Conservation (phyloP, 129 eudicot species). For the Centella asiatica region DNA sequence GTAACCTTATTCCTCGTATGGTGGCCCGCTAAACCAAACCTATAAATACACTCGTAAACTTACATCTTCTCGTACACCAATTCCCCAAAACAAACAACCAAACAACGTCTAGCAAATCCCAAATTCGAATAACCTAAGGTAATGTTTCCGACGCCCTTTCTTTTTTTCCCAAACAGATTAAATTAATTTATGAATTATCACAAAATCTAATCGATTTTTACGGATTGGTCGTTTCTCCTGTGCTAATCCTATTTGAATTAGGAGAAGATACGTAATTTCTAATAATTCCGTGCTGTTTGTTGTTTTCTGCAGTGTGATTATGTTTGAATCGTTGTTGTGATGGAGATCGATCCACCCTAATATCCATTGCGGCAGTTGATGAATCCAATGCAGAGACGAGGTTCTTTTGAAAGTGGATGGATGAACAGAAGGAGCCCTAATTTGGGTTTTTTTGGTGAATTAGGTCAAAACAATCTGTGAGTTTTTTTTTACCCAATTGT, state of each 20-base stretch:
- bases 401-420: not conserved
- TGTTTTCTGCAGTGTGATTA: not conserved
- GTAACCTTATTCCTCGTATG: not conserved
- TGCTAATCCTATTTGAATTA: not conserved
- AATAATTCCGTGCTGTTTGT: not conserved
- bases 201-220: too few relatives aligned
- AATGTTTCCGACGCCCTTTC: not conserved
- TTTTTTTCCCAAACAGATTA: not conserved
- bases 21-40: not conserved
- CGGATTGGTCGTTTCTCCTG: too few relatives aligned
- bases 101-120: too few relatives aligned
- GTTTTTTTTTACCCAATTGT: not conserved
- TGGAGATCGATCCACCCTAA: not conserved
- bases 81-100: not conserved
- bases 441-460: too few relatives aligned
- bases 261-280: not conserved
- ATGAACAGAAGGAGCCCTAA: not conserved
- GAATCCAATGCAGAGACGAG: constrained; percentile 2
- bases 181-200: too few relatives aligned
- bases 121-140: not conserved
- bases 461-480: too few relatives aligned
- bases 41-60: constrained; percentile 7
- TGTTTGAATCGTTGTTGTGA: not conserved
- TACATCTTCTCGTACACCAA: too few relatives aligned
- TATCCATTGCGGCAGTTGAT: not conserved